Evolutionary conservation across 2,329 filamentous ascomycete genomes (phyloP), one percentile per base, ranked within the genome.

Genomic region (Hymenotorrendiella dingleyae): DNA sequence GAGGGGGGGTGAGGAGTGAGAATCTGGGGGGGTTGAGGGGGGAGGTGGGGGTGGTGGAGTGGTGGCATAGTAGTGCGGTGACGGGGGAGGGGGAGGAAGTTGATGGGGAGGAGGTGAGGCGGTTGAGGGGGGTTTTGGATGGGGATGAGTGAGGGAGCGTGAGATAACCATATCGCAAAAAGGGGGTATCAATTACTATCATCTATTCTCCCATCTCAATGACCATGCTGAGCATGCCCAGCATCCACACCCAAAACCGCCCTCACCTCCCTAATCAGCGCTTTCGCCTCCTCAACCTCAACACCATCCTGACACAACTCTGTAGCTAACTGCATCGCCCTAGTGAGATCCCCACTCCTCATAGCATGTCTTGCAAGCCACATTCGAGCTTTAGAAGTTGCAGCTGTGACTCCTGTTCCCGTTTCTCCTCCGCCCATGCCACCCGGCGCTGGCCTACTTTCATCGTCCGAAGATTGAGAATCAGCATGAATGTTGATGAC

Each of bases 251-350:
- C 60, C 30, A 89, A 74, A 52, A 86, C 76, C 4, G 84, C 84
- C 54, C 90, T 76, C 10, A 94, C 82, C 63, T 97, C 91, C 48
- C 88, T 76, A 48, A 95, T 85, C 54, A 97, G 69, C 3, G 89
- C 88, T 67, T 97, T 97, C 21, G 93, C 93, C 64, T 98, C 93
- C 62, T 98, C 93, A 2, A 97, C 88, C 64, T 97, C 93, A 20
- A 94, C 82, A 0, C 93, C 93, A 64, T 98, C 93, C 64, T 96
- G 88, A 62, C 90, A 96, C 34, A 98, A 70, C 65, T 98, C 93
- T 48, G 83, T 88, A 0, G 89, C 90, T 30, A 97, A 68, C 49
- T 87, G 79, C 65, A 85, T 84, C 4, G 88, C 87, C 16, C 84
- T 76, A 23, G 74, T 71, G 55, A 86, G 86, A 62, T 95, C 88